Evolutionary conservation across 108 stramenopile species (phyloP).

Genomic region (Cyclotella sp.): DNA sequence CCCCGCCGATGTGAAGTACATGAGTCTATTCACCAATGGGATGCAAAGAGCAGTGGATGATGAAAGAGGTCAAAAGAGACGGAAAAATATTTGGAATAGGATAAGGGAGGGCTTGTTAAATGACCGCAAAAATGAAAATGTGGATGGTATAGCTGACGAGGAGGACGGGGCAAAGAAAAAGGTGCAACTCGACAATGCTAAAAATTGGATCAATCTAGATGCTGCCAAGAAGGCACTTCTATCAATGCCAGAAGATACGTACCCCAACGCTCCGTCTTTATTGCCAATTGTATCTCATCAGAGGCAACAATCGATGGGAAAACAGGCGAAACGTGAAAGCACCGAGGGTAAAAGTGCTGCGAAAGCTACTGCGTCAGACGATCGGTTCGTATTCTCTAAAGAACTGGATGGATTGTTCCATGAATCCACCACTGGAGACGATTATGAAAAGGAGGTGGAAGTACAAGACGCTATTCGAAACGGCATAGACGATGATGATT

Average conservation of each 20-base stretch:
- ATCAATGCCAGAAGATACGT: constrained; percentile 37
- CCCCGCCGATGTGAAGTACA: constrained; percentile 75
- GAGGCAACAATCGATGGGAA: no score
- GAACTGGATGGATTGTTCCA: constrained; percentile 38
- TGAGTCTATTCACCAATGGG: constrained; percentile 71
- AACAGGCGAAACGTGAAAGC: background rate
- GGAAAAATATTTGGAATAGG: constrained; percentile 48
- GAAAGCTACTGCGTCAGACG: constrained; percentile 10
- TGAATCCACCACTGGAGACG: constrained; percentile 49
- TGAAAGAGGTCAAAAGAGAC: constrained; percentile 53
- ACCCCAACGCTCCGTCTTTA: constrained; percentile 39
- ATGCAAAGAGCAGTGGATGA: constrained; percentile 60
- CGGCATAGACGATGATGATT: background rate
- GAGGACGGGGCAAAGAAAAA: constrained; percentile 1
- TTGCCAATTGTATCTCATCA: constrained; percentile 8
- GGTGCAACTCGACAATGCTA: constrained; percentile 19
- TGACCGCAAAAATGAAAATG: constrained; percentile 18
- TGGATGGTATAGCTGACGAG: constrained; percentile 4
- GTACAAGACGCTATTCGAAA: background rate
- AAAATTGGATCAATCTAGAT: constrained; percentile 47
- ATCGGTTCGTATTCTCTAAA: constrained; percentile 43
- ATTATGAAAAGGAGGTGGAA: constrained; percentile 36
- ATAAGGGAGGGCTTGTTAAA: constrained; percentile 65
- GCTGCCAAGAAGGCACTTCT: constrained; percentile 47
- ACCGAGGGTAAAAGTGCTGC: background rate